These are phyloP conservation scores for Cryoendolithus antarcticus DNA, from an alignment of 2,329 filamentous ascomycete genomes.

Conservation along the genomic window DNA sequence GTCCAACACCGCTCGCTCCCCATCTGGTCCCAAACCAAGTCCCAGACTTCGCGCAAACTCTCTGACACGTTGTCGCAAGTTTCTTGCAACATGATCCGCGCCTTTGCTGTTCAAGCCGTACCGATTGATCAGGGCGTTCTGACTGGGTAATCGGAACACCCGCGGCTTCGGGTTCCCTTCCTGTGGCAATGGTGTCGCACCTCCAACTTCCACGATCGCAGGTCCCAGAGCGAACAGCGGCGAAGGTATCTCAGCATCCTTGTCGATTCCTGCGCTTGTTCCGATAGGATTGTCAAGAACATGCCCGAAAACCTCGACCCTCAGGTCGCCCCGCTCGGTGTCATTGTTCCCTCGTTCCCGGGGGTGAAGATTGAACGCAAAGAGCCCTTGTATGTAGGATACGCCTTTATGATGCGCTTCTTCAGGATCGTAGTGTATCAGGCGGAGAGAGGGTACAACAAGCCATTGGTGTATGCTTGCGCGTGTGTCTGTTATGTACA, in stretches of 20 bases:
- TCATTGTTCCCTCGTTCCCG: conserved; percentile 61
- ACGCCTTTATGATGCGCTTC: conserved; percentile 82
- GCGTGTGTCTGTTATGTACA: conserved; percentile 43
- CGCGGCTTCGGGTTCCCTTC: conserved; percentile 76
- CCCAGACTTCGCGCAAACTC: conserved; percentile 62
- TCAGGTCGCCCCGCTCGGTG: conserved; percentile 37
- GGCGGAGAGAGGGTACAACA: conserved; percentile 49
- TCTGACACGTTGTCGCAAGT: conserved; percentile 64
- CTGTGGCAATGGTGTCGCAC: conserved; percentile 77
- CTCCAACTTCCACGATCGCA: conserved; percentile 82
- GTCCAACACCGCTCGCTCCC: conserved; percentile 62
- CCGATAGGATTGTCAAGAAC: conserved; percentile 74
- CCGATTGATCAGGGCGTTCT: conserved; percentile 85
- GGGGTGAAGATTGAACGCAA: conserved; percentile 64
- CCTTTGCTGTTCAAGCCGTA: conserved; percentile 91
- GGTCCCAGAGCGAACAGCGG: conserved; percentile 74
- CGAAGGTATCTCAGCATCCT: conserved; percentile 80
- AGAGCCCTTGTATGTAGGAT: conserved; percentile 55
- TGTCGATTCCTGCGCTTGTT: conserved; percentile 92
- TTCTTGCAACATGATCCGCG: conserved; percentile 72
- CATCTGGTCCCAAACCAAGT: conserved; percentile 47
- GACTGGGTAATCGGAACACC: conserved; percentile 71
- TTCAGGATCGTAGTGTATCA: conserved; percentile 63
- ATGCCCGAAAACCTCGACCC: conserved; percentile 62
- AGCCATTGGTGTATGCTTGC: conserved; percentile 41